These are phyloP conservation scores for Clonostachys sp. DNA, from an alignment of 2,329 filamentous ascomycete genomes.

Conservation along the genomic window DNA sequence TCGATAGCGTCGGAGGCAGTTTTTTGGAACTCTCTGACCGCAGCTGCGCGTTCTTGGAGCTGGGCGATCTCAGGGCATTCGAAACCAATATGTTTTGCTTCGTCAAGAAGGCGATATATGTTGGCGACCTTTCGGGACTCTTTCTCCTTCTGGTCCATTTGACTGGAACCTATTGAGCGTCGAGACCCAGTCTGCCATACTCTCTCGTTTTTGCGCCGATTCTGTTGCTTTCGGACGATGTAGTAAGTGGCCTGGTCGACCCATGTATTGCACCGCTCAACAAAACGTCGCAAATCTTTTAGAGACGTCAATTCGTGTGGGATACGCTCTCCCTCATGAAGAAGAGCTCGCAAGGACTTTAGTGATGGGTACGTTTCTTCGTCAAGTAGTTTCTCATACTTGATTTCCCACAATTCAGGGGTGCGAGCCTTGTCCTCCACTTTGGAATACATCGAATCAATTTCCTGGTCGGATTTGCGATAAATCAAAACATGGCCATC, in stretches of 20 bases:
- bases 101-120: constrained; percentile 76
- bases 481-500: constrained; percentile 72
- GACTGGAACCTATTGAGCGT: constrained; percentile 55
- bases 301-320: constrained; percentile 84
- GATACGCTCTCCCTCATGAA: constrained; percentile 94
- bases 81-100: constrained; percentile 85
- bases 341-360: constrained; percentile 76
- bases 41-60: constrained; percentile 78
- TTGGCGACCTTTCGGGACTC: constrained; percentile 87
- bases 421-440: constrained; percentile 81
- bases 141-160: constrained; percentile 70
- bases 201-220: constrained; percentile 91
- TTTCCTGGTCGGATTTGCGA: constrained; percentile 68
- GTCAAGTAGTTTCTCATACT: constrained; percentile 78
- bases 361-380: constrained; percentile 81
- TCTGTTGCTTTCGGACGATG: constrained; percentile 95
- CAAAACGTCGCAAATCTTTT: constrained; percentile 77
- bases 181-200: constrained; percentile 71
- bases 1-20: constrained; percentile 68
- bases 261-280: constrained; percentile 96
- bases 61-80: constrained; percentile 87
- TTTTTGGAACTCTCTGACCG: constrained; percentile 79
- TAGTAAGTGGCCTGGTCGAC: constrained; percentile 96
- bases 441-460: constrained; percentile 65
- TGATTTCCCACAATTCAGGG: constrained; percentile 86